These are phyloP conservation scores for Allium cepa DNA, from an alignment of 106 monocot species.

Conservation along the genomic window DNA sequence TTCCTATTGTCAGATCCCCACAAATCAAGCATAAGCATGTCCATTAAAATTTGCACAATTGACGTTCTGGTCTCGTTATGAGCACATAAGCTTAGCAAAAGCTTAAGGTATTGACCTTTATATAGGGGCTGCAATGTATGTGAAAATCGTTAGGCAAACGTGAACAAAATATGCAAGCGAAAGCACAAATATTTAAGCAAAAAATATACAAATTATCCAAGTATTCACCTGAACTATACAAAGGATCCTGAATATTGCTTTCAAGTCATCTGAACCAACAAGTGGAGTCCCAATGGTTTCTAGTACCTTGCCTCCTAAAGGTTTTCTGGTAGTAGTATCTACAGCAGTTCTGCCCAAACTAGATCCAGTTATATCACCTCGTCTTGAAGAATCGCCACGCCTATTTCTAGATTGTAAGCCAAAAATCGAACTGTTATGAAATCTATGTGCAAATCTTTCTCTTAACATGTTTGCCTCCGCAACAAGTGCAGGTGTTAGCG, in stretches of 20 bases:
- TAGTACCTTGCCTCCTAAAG: constrained; percentile 50
- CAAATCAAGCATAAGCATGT: constrained; percentile 94
- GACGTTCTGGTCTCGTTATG: constrained; percentile 78
- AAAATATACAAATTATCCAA: not conserved
- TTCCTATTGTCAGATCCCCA: constrained; percentile 20
- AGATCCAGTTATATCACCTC: constrained; percentile 51
- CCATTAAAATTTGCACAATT: constrained; percentile 73
- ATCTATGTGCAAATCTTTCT: constrained; percentile 93
- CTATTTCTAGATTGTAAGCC: constrained; percentile 78
- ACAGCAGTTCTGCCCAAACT: constrained; percentile 42
- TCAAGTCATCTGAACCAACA: constrained; percentile 69
- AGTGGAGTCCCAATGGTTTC: constrained; percentile 87
- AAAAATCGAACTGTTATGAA: constrained; percentile 64
- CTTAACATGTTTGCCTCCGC: constrained; percentile 96
- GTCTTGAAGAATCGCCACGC: constrained; percentile 77
- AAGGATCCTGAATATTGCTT: constrained; percentile 84
- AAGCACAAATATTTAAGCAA: not conserved
- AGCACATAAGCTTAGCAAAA: constrained; percentile 84
- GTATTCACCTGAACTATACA: constrained; percentile 86
- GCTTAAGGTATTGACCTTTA: constrained; percentile 86
- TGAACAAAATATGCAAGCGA: not conserved
- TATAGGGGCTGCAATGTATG: constrained; percentile 67
- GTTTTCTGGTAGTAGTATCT: constrained; percentile 32
- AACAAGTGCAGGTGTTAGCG: constrained; percentile 91
- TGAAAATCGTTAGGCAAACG: not conserved